Percentiles rank a stretch among this genome's conserved stretches.
Evolutionary conservation across 2,329 filamentous ascomycete genomes (phyloP).

Genomic region (Trichoderma sp.): DNA sequence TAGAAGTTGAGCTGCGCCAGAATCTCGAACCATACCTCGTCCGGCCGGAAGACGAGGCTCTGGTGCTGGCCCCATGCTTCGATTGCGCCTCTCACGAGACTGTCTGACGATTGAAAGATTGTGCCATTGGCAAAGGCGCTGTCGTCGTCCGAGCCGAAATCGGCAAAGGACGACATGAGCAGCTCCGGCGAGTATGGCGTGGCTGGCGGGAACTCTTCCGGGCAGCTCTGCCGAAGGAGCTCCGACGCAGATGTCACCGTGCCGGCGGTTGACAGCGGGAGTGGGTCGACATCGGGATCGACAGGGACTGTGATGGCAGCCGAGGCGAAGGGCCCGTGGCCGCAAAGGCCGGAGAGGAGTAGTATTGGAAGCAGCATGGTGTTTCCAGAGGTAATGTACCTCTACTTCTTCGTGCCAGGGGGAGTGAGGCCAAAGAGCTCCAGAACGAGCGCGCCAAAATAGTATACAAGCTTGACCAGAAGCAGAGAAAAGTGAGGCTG

Average conservation of each 20-base stretch:
- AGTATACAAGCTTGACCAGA: background rate
- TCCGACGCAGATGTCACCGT: slow-evolving; percentile 33
- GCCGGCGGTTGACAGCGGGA: slow-evolving; percentile 28
- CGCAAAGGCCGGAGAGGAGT: slow-evolving; percentile 1
- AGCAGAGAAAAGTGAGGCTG: background rate
- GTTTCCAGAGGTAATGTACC: background rate
- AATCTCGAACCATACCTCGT: slow-evolving; percentile 59
- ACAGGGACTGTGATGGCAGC: slow-evolving; percentile 16
- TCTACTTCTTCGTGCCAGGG: background rate
- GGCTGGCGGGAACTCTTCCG: slow-evolving; percentile 32
- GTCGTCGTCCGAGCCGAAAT: slow-evolving; percentile 24
- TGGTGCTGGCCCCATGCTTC: slow-evolving; percentile 53
- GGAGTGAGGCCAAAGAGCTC: background rate
- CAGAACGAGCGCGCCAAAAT: background rate
- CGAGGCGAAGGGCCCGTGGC: background rate
- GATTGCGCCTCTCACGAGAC: slow-evolving; percentile 48
- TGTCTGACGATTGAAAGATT: slow-evolving; percentile 38
- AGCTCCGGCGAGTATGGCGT: slow-evolving; percentile 31
- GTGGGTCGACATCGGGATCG: slow-evolving; percentile 29
- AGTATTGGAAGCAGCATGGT: slow-evolving; percentile 1
- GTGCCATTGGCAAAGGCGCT: slow-evolving; percentile 23
- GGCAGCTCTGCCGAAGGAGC: slow-evolving; percentile 36
- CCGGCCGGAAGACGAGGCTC: slow-evolving; percentile 51
- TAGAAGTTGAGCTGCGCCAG: slow-evolving; percentile 54
- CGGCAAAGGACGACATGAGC: slow-evolving; percentile 34